phyloP scores from a whole-genome alignment of 805 yeast species.

The Soucietia sequanensis region DNA sequence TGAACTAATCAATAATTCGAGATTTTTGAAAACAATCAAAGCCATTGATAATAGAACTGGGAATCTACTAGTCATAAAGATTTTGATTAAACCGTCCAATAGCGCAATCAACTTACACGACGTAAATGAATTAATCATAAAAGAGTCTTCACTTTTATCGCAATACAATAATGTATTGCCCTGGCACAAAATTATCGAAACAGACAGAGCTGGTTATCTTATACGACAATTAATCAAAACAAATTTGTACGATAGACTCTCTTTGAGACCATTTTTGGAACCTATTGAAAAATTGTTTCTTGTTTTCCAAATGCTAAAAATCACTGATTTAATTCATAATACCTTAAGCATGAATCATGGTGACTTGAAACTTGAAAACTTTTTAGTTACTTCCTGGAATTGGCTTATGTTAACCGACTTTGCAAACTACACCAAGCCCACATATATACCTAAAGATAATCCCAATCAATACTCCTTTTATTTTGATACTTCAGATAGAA shows the following conservation, averaged over 20 bases:
- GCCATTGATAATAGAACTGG: conserved; percentile 70
- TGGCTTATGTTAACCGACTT: conserved; percentile 85
- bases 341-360: conserved; percentile 68
- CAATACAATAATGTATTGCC: conserved; percentile 64
- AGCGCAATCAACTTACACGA: conserved; percentile 22
- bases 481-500: conserved; percentile 85
- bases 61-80: conserved; percentile 65
- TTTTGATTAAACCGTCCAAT: conserved; percentile 70
- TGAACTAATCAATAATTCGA: conserved; percentile 71
- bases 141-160: conserved; percentile 39
- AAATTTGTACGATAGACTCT: conserved; percentile 81
- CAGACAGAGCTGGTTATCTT: conserved; percentile 88
- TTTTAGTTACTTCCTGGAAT: conserved; percentile 83
- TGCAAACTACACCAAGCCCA: conserved; percentile 76
- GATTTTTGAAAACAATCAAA: conserved; percentile 83
- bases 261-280: conserved; percentile 85
- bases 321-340: conserved; percentile 62
- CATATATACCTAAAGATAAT: conserved; percentile 83
- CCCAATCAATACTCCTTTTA: conserved; percentile 90
- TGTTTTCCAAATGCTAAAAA: conserved; percentile 72
- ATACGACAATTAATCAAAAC: conserved; percentile 78
- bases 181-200: conserved; percentile 72
- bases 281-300: conserved; percentile 81
- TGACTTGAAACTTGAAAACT: conserved; percentile 88
- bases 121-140: conserved; percentile 21